A percentile compares a stretch with the other conserved stretches of the same genome.
phyloP scores from a whole-genome alignment of 306 rosid genomes.

The Fragaria nilgerrensis region DNA sequence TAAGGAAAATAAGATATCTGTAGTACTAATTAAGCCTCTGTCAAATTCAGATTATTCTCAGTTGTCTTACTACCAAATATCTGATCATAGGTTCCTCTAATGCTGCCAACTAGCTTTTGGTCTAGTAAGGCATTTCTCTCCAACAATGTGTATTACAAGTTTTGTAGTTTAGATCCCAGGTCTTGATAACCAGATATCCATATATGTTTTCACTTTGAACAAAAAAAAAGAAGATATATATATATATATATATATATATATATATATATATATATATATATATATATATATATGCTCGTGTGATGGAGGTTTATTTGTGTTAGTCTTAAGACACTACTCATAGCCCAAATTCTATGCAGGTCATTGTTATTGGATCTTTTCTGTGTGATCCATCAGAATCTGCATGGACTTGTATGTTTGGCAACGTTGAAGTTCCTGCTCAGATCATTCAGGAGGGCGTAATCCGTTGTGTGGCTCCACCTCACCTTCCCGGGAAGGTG shows the following conservation, averaged over 20 bases:
- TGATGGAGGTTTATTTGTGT: background rate
- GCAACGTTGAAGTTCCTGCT: slow-evolving; percentile 71
- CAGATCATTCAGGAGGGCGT: slow-evolving; percentile 85
- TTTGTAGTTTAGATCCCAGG: background rate
- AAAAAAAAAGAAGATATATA: too few species aligned
- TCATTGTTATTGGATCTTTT: slow-evolving; percentile 79
- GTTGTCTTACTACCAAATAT: background rate
- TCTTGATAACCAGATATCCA: background rate
- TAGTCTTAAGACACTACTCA: slow-evolving; percentile 16
- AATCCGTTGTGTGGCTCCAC: slow-evolving; percentile 77
- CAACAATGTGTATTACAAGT: background rate
- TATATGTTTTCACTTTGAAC: background rate
- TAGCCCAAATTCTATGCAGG: slow-evolving; percentile 45
- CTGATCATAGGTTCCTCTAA: background rate
- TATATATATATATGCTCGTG: background rate
- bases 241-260: background rate
- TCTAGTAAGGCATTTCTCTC: background rate
- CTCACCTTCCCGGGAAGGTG: slow-evolving; percentile 66
- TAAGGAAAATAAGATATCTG: background rate
- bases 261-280: background rate
- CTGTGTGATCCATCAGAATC: slow-evolving; percentile 64
- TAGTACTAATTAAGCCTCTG: background rate
- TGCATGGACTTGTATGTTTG: slow-evolving; percentile 91
- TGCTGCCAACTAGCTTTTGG: background rate
- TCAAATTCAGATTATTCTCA: background rate